Conservation (phyloP, 148 eudicot species). For the Camellia granthamiana region DNA sequence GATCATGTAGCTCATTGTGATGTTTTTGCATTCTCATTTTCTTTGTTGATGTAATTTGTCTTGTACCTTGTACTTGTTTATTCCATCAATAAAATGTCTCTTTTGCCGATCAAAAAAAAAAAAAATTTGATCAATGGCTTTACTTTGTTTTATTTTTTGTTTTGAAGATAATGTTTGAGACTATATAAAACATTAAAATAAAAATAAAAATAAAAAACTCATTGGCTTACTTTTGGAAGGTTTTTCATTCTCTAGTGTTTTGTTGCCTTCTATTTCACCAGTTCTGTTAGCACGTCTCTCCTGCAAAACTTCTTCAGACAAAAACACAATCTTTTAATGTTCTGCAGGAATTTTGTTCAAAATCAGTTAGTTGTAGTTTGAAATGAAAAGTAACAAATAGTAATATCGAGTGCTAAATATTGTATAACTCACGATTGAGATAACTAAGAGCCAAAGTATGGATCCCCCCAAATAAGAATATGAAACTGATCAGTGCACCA, state of each 20-base stretch:
- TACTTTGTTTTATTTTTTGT: not conserved
- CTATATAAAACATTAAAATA: not conserved
- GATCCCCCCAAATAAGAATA: not conserved
- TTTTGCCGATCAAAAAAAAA: no score
- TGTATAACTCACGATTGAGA: not conserved
- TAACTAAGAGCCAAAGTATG: not conserved
- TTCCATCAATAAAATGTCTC: no score
- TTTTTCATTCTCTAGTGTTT: not conserved
- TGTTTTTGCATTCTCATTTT: no score
- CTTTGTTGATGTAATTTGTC: no score
- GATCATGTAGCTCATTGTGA: no score
- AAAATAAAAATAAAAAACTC: not conserved
- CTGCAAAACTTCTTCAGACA: not conserved
- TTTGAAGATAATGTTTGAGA: not conserved
- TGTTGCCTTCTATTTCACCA: not conserved
- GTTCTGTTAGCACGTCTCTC: not conserved
- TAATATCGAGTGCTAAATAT: not conserved
- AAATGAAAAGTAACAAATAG: not conserved
- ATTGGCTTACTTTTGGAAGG: not conserved
- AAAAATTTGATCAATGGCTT: not conserved
- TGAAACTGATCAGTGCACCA: conserved; percentile 1
- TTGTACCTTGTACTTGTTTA: no score
- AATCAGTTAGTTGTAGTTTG: not conserved
- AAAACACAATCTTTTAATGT: not conserved
- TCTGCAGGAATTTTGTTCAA: not conserved